phyloP scores from a whole-genome alignment of 345 rosid species.

The Trapa incisa region DNA sequence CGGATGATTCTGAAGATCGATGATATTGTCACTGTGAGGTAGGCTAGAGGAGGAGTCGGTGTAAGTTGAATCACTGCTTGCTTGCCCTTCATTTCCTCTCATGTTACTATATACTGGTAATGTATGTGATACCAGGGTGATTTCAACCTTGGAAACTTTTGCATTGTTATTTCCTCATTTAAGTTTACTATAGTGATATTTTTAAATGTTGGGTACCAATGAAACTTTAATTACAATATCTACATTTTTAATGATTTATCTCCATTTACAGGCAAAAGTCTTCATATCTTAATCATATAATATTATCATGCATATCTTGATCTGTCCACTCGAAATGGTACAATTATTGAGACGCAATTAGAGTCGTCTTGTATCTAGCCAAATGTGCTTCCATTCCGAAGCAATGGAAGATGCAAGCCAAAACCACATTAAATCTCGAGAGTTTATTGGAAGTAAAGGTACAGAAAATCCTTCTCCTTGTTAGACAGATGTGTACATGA shows the following conservation, averaged over 20 bases:
- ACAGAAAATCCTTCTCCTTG: background rate
- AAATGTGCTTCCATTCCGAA: slow-evolving; percentile 2
- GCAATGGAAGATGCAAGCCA: background rate
- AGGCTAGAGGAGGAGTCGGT: slow-evolving; percentile 11
- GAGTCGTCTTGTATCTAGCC: background rate
- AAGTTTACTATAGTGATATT: background rate
- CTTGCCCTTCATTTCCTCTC: background rate
- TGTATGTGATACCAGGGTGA: background rate
- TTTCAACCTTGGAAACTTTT: background rate
- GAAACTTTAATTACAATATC: background rate
- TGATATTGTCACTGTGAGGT: slow-evolving; percentile 90
- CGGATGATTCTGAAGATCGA: slow-evolving; percentile 98
- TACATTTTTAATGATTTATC: background rate
- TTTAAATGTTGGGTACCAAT: background rate
- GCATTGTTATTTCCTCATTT: background rate
- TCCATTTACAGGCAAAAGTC: background rate
- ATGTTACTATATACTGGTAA: background rate
- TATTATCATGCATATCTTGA: background rate
- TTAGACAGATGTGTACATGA: background rate
- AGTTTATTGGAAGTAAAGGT: background rate
- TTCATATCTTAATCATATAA: background rate
- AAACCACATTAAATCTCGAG: slow-evolving; percentile 1
- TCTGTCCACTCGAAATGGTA: background rate
- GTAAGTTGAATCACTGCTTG: background rate
- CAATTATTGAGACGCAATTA: background rate